Base-by-base conservation (phyloP, 306 rosid genomes). In the Benincasa hispida region DNA sequence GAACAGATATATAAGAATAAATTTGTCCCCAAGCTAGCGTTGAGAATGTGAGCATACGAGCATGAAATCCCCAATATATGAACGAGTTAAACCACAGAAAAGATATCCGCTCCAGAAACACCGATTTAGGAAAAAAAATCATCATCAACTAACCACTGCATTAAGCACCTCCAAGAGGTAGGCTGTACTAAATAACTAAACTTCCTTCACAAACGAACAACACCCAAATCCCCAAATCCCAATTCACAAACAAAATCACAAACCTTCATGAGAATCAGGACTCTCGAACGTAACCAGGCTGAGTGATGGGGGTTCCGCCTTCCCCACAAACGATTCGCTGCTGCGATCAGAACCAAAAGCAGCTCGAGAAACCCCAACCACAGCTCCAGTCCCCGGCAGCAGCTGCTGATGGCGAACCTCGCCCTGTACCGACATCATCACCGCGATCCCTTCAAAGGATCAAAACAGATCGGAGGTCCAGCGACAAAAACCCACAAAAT, bases 351-450 rank as follows among this genome's bases (percentile, higher is more conserved):
- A 62, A 8, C 59, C 81, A 28, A 82, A 78, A 18, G 73, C 63
- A 69, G 83, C 79, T 32, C 87, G 85, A 66, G 86, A 87, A 76
- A 72, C 83, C 8, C 74, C 56, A 67, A 77, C 5, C 85, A 89
- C 0, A 79, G 80, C 11, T 39, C 55, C 77, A 28, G 63, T 51
- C 32, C 45, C 79, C 1, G 41, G 37, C 82, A 35, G 84, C 10
- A 81, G 82, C 82, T 83, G 92, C 69, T 78, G 81, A 55, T 63
- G 85, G 45, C 82, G 89, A 53, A 79, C 89, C 58, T 91, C 98
- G 75, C 93, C 95, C 65, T 87, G 88, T 37, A 88, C 96, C 39
- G 98, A 83, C 79, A 93, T 88, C 93, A 93, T 89, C 82, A 61
- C 84, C 82, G 79, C 41, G 55, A 27, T 68, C 66, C 69, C 77